Evolutionary conservation across 768 basidiomycete genomes (phyloP), one percentile per base, ranked within the genome.

Genomic region (Leucosporidium creatinivorum): DNA sequence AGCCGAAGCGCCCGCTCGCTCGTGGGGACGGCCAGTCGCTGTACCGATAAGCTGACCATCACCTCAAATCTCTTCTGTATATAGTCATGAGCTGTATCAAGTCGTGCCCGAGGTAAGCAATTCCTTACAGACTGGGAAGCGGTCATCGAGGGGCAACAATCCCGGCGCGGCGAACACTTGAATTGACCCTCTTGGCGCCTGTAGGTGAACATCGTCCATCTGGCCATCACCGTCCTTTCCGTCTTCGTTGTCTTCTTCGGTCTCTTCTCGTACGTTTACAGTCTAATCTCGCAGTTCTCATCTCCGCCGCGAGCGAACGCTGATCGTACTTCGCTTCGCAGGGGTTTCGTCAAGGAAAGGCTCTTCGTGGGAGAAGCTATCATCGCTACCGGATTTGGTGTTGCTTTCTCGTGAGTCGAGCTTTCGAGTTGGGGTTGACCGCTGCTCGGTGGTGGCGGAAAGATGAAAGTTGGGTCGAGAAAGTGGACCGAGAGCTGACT

Each of bases 341-440:
- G 73, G 9, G 75, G 74, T 25, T 85, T 97, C 73, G 83, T 97
- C 74, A 87, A 93, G 75, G 91, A 93, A 81, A 86, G 84, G 84
- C 79, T 94, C 30, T 97, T 96, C 77, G 86, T 97, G 66, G 96
- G 96, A 68, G 96, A 99, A 82, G 93, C 96, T 19, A 89, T 89
- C 72, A 90, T 91, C 85, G 93, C 94, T 0, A 96, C 96, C 74
- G 77, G 94, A 44, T 91, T 94, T 74, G 91, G 92, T 18, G 88
- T 97, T 75, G 73, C 69, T 12, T 68, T 73, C 65, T 65, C 69
- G 72, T 67, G 51, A 36, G 68, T 58, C 10, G 4, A 44, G 8
- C 30, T 1, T 30, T 15, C 15, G 0, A 12, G 6, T 9, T 13
- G 2, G 39, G 15, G 8, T 2, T 9, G 4, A 13, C 33, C 1